Percentiles rank a stretch among this genome's conserved stretches.
These are phyloP conservation scores for Strobilomyces confusus DNA, from an alignment of 768 basidiomycete species.

Conservation along the genomic window DNA sequence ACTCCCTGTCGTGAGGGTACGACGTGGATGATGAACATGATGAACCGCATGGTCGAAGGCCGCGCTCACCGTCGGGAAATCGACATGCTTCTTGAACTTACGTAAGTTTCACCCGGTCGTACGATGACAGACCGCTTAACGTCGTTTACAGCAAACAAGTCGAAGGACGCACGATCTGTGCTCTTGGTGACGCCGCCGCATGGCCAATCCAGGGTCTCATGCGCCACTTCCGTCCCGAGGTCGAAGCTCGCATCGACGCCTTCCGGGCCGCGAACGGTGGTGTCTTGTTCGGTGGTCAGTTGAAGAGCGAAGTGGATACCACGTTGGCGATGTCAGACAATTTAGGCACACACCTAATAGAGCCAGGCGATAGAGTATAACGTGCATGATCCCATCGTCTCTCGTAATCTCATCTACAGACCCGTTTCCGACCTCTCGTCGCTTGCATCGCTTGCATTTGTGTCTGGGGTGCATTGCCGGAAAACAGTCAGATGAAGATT, in stretches of 20 bases:
- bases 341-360: conserved; percentile 50
- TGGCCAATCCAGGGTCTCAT: conserved; percentile 99
- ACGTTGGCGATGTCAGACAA: conserved; percentile 72
- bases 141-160: conserved; percentile 74
- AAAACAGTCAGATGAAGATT: no score
- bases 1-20: conserved; percentile 94
- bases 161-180: conserved; percentile 95
- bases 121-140: neutral
- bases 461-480: no score
- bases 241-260: conserved; percentile 79
- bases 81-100: conserved; percentile 95
- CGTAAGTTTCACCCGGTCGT: conserved; percentile 46
- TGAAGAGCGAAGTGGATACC: conserved; percentile 67
- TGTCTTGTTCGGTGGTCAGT: conserved; percentile 83
- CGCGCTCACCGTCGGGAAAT: conserved; percentile 91
- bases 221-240: conserved; percentile 95
- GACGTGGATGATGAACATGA: conserved; percentile 99
- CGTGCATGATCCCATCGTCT: conserved; percentile 2
- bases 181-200: conserved; percentile 93
- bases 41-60: conserved; percentile 93
- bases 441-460: no score
- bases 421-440: neutral
- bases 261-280: conserved; percentile 74
- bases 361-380: conserved; percentile 35
- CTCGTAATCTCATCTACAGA: conserved; percentile 5